Base-by-base conservation (phyloP, 108 stramenopile species). In the Cyclotella baltica region DNA sequence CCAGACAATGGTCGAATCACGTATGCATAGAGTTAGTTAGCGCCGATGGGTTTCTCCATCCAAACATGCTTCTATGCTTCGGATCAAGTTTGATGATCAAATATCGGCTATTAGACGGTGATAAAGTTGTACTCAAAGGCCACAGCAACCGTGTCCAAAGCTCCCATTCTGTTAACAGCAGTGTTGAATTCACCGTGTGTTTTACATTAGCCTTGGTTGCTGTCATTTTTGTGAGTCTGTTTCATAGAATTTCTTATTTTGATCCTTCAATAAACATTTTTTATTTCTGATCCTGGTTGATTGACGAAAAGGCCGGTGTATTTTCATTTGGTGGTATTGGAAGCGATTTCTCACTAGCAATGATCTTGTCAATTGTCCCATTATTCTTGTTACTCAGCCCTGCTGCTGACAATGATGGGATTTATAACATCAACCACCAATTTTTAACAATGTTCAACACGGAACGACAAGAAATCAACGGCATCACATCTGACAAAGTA, bases 371-470 rank as follows among this genome's bases (percentile, higher is more conserved):
- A 20, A 67, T 73, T 18, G 33, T 73, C 37, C 78, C 67, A 30
- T 23, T 80, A 30, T 48, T 50, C 18, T 59, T 80, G 33, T 18
- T 80, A 0, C 29, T 58, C 25, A 48, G 31, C 35, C 35, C 38
- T 29, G 27, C 19, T n/a, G 64, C 52, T 15, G 25, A 43, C 4
- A 40, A 61, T 38, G 29, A 61, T 52, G 53, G 25, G 16, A 8
- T 38, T 1, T 68, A 67, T 20, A 43, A 73, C 52, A 25, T 80
- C 57, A 80, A 73, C 36, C 78, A 80, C 38, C 78, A 68, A 62
- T 73, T 80, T 47, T 35, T 67, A 19, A 25, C 72, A 35, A 64
- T 72, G 19, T 80, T 65, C 67, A 73, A 73, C 0, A 70, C 31
- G 31, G n/a, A n/a, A n/a, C n/a, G n/a, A n/a, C n/a, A n/a, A n/a